Conservation (phyloP, 2,329 filamentous ascomycete genomes). For the Leptographium wingfieldii region DNA sequence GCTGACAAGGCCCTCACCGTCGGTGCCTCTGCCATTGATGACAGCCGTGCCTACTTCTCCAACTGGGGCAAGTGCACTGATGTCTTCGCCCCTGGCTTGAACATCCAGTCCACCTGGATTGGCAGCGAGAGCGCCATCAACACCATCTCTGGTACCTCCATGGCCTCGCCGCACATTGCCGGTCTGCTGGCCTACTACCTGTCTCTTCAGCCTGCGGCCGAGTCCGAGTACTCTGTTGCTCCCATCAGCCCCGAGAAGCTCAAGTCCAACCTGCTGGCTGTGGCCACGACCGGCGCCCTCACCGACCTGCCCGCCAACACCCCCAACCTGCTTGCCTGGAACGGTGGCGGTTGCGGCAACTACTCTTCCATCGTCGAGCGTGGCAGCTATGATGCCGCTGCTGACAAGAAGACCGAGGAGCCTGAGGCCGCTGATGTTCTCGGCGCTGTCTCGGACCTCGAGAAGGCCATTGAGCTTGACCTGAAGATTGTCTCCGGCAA, state of each 20-base stretch:
- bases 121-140: slow-evolving; percentile 92
- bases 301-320: slow-evolving; percentile 75
- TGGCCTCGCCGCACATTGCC: slow-evolving; percentile 94
- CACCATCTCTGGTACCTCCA: slow-evolving; percentile 98
- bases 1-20: slow-evolving; percentile 89
- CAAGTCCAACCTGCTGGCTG: slow-evolving; percentile 74
- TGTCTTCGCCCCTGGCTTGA: slow-evolving; percentile 94
- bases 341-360: slow-evolving; percentile 91
- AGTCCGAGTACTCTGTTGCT: slow-evolving; percentile 84
- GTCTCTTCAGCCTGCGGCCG: slow-evolving; percentile 79
- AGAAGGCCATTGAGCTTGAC: slow-evolving; percentile 46
- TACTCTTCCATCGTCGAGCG: slow-evolving; percentile 68
- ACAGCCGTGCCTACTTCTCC: slow-evolving; percentile 99
- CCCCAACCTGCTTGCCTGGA: slow-evolving; percentile 94
- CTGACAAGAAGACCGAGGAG: slow-evolving; percentile 1
- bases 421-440: slow-evolving; percentile 25
- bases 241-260: slow-evolving; percentile 87
- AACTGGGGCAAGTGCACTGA: slow-evolving; percentile 99
- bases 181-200: slow-evolving; percentile 97
- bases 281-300: slow-evolving; percentile 69
- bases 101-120: slow-evolving; percentile 97
- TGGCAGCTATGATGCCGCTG: slow-evolving; percentile 50
- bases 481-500: slow-evolving; percentile 47
- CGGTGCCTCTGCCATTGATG: slow-evolving; percentile 82
- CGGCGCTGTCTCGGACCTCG: slow-evolving; percentile 42